A percentile compares a stretch with the other conserved stretches of the same genome.
These are phyloP conservation scores for Pseudonectria buxi DNA, from an alignment of 2,329 filamentous ascomycete species.

Conservation along the genomic window DNA sequence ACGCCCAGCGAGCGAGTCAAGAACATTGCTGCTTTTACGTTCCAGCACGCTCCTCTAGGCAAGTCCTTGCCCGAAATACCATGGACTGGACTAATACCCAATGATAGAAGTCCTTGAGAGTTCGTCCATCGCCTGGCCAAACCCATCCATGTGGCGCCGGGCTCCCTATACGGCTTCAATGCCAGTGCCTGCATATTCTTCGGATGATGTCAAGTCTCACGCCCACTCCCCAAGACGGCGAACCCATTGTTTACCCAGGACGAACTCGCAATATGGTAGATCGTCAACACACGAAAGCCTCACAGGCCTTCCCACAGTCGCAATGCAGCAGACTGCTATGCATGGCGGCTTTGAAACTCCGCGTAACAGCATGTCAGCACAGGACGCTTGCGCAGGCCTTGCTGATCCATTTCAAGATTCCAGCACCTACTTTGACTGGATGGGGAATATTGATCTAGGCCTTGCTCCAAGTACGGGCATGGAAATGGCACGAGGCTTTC, in stretches of 20 bases:
- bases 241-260: neutral
- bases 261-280: neutral
- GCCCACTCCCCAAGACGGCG: constrained; percentile 52
- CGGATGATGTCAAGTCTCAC: constrained; percentile 50
- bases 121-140: constrained; percentile 75
- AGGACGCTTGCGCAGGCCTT: too few relatives aligned
- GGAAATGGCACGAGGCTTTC: constrained; percentile 5
- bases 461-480: constrained; percentile 3
- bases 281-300: constrained; percentile 1
- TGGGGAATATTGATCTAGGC: constrained; percentile 13
- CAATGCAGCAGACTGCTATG: neutral
- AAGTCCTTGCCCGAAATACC: constrained; percentile 18
- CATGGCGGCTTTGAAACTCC: too few relatives aligned
- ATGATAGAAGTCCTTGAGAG: constrained; percentile 59
- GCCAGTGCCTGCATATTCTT: constrained; percentile 33
- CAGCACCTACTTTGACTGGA: constrained; percentile 23
- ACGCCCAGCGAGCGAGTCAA: constrained; percentile 59
- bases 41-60: constrained; percentile 79
- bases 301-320: neutral
- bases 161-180: constrained; percentile 35
- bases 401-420: constrained; percentile 17
- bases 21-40: constrained; percentile 72
- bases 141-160: constrained; percentile 59
- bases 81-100: neutral
- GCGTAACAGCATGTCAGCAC: too few relatives aligned